Evolutionary conservation across 2,329 filamentous ascomycete genomes (phyloP), one percentile per base, ranked within the genome.

Genomic region (Aspergillus clavatus): DNA sequence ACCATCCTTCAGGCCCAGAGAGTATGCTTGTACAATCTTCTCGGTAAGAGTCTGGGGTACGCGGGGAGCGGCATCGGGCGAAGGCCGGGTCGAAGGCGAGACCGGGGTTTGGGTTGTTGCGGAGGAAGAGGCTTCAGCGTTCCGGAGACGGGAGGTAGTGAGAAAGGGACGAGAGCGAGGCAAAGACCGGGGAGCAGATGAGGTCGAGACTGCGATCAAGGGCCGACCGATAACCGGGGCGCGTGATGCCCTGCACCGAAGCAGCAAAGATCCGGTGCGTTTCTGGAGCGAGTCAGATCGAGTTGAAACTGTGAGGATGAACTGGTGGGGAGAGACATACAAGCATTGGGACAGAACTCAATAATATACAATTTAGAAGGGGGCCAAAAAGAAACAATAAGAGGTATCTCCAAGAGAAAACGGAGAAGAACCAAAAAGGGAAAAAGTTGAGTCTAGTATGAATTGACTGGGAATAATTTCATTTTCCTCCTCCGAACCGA

Each of bases 1-100:
- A 48, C 82, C 87, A 8, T 80, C 67, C 1, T 86, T 70, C 1
- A 95, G 78, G 7, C 83, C 87, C n/a, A 89, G 76, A 0, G 88
- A 79, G 67, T 95, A 84, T 12, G 77, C 72, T 66, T 96, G 90
- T 0, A 95, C 84, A 47, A 96, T 95, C 75, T 95, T 95, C 67
- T 96, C 90, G 2, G 87, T 93, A 41, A 95, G 70, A 2, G 87
- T 96, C 69, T 95, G 89, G 0, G 87, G 79, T 7, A 58, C 52
- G 29, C 55, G 51, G 33, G 54, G 52, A 66, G 73, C 58, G 7
- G 80, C 79, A 67, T 87, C 86, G 60, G 84, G 79, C 26, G 87
- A 83, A 31, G 85, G 31, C n/a, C 14, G 16, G 19, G 7, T 35
- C 31, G 31, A 35, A 8, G 16, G 18, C 14, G 31, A 35, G 8